Base-by-base conservation (phyloP, 2,329 filamentous ascomycete species). In the Aureobasidium sp. region DNA sequence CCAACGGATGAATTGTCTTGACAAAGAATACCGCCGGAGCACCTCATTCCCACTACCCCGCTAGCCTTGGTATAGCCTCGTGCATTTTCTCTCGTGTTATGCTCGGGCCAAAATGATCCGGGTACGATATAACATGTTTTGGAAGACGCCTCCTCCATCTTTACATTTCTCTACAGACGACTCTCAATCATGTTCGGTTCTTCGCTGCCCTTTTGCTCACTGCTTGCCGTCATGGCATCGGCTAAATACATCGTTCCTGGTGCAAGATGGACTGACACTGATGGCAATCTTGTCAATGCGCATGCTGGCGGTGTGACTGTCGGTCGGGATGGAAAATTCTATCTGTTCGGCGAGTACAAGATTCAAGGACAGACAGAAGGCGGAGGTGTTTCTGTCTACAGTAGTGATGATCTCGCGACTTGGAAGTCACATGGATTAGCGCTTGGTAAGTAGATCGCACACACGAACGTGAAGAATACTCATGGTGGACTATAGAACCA, bases 221-320 rank as follows among this genome's bases (percentile, higher is more conserved):
- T 32, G 21, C 34, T 34, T 34, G 34, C 16, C 78, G 58, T 55
- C 2, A 51, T 57, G 19, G 71, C 32, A 4, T 30, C 42, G 1
- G 59, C 73, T 11, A 79, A 74, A 62, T 84, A 78, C 66, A 83
- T 84, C 42, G 79, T 83, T 2, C 80, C 81, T 0, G 80, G 80
- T 3, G 80, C 72, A 0, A 69, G 79, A 62, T 84, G 81, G 81
- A 71, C 67, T 16, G 80, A 83, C 58, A 84, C 78, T 0, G 72
- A 80, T 2, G 79, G 79, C 0, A 74, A 77, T n/a, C 62, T 81
- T 11, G 74, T 83, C 50, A 83, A 81, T 49, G 80, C 80, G 1
- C 80, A 84, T 61, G 81, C 80, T 1, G 80, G 80, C 1, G 75
- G 74, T 11, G 69, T 84, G 6, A 74, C 0, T 83, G 75, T 66